Evolutionary conservation across 2,329 filamentous ascomycete species (phyloP), one percentile per base, ranked within the genome.

Genomic region (Arthroderma sp.): DNA sequence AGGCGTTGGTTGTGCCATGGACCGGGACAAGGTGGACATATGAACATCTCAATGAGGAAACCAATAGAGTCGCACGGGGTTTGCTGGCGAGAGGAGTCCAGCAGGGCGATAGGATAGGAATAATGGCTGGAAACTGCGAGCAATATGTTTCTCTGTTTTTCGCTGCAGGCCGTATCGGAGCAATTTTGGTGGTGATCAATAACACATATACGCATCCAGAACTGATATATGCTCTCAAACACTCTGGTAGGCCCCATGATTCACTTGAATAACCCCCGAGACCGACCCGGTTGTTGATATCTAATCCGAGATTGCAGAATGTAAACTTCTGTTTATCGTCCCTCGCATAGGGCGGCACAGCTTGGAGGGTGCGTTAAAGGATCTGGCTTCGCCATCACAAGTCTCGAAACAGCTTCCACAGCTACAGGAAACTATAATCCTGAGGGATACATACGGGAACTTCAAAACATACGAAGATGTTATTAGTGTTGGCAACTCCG

Each of bases 161-260:
- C 52, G 81, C 80, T 3, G 80, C 78, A 7, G 77, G 79, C 36
- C 71, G 76, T 39, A 49, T 83, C 11, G 80, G 80, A 6, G 78
- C 74, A 39, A 78, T 82, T 38, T 68, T 87, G 43, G 83, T 87
- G 29, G 85, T 87, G 38, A 67, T 88, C 52, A 88, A 88, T 65
- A 88, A 86, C 63, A 88, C 83, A 0, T 88, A 88, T 58, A 88
- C 83, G 1, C 72, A 79, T 2, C 75, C 73, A 1, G 83, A 88
- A 62, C 78, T 81, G 40, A 72, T 78, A 58, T 81, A 83, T 60
- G 83, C 80, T 6, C 61, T 88, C 29, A 72, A 74, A 44, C 84
- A 86, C 56, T 78, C 81, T 10, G 77, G 79, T 81, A 63, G 52
- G 68, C 59, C 30, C 37, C 15, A 44, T 27, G 2, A 22, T 15